Percentiles rank a stretch among this genome's conserved stretches.
Conservation (phyloP, 2,329 filamentous ascomycete species). For the Fusarium pseudograminearum region DNA sequence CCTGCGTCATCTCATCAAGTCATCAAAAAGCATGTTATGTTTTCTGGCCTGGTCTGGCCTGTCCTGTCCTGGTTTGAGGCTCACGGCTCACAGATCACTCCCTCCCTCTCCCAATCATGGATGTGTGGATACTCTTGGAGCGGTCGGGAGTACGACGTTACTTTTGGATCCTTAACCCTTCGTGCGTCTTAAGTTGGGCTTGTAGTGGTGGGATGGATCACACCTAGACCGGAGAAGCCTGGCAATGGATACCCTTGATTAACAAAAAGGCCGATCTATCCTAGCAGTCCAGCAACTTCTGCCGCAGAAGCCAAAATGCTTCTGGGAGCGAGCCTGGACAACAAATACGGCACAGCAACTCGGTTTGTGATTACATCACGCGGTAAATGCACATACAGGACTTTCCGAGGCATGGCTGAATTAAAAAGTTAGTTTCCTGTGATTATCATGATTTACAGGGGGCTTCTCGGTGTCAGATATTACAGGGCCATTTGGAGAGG, state of each 20-base stretch:
- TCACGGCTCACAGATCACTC: slow-evolving; percentile 28
- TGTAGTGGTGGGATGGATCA: slow-evolving; percentile 42
- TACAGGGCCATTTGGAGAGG: slow-evolving; percentile 24
- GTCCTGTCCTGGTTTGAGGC: slow-evolving; percentile 34
- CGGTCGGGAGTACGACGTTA: slow-evolving; percentile 34
- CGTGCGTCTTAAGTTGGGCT: slow-evolving; percentile 32
- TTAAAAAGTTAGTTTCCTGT: slow-evolving; percentile 4
- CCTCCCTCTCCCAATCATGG: slow-evolving; percentile 5
- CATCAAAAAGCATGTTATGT: slow-evolving; percentile 4
- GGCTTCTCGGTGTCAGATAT: slow-evolving; percentile 33
- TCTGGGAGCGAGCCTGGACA: slow-evolving; percentile 14
- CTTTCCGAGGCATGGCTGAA: slow-evolving; percentile 35
- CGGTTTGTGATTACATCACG: slow-evolving; percentile 29
- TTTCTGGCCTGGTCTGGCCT: slow-evolving; percentile 16
- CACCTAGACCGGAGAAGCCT: not conserved
- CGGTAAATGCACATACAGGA: slow-evolving; percentile 35
- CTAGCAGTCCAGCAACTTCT: slow-evolving; percentile 12
- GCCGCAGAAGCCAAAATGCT: slow-evolving; percentile 6
- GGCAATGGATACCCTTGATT: slow-evolving; percentile 7
- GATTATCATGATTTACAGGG: slow-evolving; percentile 26
- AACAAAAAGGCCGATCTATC: slow-evolving; percentile 12
- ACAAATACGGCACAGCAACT: slow-evolving; percentile 22
- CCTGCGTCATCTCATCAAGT: slow-evolving; percentile 19
- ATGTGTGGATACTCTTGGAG: slow-evolving; percentile 28
- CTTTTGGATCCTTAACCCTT: slow-evolving; percentile 39